These are phyloP conservation scores for Melanopsichium pennsylvanicum DNA, from an alignment of 1,284 basidiomycete genomes.

Conservation along the genomic window DNA sequence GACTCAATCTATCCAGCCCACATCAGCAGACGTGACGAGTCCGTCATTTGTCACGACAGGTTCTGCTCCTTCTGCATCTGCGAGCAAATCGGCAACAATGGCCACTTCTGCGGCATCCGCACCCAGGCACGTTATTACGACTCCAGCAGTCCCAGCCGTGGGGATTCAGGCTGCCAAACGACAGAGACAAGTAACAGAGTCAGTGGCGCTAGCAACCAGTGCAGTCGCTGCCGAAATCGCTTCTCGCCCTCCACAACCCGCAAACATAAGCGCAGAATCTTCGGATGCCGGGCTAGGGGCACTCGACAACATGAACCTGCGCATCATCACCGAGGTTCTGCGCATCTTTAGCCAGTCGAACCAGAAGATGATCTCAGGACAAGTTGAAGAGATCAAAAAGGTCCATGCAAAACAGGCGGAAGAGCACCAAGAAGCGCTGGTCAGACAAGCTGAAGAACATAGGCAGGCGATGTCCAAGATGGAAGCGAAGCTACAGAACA, in stretches of 20 bases:
- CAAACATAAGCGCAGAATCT: neutral
- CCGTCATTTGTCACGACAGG: no score
- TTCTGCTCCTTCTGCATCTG: neutral
- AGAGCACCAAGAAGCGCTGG: neutral
- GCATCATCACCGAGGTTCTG: constrained; percentile 26
- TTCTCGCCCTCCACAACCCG: neutral
- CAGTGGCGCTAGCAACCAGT: constrained; percentile 3
- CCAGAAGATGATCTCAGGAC: constrained; percentile 1
- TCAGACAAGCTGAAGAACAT: neutral
- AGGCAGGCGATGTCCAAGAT: constrained; percentile 2
- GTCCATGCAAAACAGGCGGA: neutral
- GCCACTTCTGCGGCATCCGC: neutral
- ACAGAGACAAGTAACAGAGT: neutral
- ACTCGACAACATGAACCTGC: constrained; percentile 9
- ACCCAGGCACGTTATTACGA: neutral
- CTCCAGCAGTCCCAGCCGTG: neutral
- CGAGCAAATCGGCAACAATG: no score
- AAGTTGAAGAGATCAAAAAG: neutral
- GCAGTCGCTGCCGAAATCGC: constrained; percentile 2
- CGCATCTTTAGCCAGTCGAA: constrained; percentile 24
- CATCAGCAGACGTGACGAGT: no score
- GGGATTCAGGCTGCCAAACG: neutral
- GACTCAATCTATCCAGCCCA: no score
- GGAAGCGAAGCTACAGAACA: constrained; percentile 2
- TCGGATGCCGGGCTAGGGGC: constrained; percentile 2